Evolutionary conservation across 192 early-diverging fungal species (phyloP).

Genomic region (Martensiomyces pterosporus): DNA sequence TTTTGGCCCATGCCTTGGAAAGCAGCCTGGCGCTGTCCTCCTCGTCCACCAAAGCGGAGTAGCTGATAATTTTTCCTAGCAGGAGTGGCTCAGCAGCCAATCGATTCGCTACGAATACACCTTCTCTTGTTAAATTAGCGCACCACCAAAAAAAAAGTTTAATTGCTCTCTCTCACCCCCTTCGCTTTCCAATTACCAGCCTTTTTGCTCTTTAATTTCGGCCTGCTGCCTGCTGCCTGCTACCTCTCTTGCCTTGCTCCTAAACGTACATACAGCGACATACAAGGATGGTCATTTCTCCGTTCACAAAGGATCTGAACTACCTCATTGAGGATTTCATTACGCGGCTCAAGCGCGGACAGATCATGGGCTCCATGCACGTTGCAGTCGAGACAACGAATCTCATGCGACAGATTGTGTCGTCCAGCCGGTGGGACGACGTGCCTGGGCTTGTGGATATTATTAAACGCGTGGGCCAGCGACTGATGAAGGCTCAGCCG

Average conservation of each 20-base stretch:
- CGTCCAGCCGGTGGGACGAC: constrained; percentile 68
- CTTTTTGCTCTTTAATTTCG: too few species aligned
- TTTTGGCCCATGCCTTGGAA: constrained; percentile 21
- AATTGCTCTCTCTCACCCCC: background rate
- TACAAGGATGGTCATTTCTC: background rate
- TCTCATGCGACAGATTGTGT: constrained; percentile 72
- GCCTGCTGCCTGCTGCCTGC: too few species aligned
- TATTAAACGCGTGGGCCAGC: constrained; percentile 66
- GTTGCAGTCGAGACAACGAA: constrained; percentile 69
- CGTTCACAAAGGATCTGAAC: constrained; percentile 29
- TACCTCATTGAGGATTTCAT: constrained; percentile 53
- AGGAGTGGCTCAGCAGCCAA: too few species aligned
- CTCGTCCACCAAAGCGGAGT: background rate
- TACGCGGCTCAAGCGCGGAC: constrained; percentile 58
- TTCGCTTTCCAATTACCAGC: too few species aligned
- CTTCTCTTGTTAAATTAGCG: too few species aligned
- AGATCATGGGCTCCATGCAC: constrained; percentile 62
- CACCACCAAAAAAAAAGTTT: background rate
- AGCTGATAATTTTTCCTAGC: too few species aligned
- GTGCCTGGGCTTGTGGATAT: constrained; percentile 55
- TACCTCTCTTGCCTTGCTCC: too few species aligned
- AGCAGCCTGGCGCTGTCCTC: constrained; percentile 10
- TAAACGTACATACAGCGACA: too few species aligned
- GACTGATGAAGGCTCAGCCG: constrained; percentile 73
- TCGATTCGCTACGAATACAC: too few species aligned